These are phyloP conservation scores for Diutina neorugosa DNA, from an alignment of 1,139 yeast genomes.

Conservation along the genomic window DNA sequence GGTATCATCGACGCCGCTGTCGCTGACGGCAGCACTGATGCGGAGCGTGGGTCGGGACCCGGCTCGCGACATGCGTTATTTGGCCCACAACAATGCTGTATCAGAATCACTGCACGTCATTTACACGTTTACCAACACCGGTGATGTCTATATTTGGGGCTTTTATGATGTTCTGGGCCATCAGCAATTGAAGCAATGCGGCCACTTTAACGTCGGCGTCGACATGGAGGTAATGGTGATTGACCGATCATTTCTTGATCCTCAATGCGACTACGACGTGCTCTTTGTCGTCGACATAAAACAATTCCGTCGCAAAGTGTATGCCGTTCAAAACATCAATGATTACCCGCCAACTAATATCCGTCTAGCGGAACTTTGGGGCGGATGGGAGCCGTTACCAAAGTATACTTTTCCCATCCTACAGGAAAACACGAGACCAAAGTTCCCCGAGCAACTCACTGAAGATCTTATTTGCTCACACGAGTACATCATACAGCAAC, in stretches of 20 bases:
- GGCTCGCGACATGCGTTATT: not conserved
- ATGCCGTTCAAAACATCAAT: not conserved
- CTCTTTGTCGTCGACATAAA: not conserved
- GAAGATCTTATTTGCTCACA: not conserved
- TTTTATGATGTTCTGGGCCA: conserved; percentile 51
- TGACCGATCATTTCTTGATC: not conserved
- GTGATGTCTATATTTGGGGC: conserved; percentile 58
- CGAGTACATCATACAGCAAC: not conserved
- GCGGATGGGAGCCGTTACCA: not conserved
- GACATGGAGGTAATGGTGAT: not conserved
- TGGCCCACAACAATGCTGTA: not conserved
- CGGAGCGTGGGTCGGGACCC: not conserved
- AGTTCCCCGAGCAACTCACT: not conserved
- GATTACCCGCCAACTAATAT: not conserved
- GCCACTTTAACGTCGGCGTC: conserved; percentile 31
- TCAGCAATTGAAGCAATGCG: conserved; percentile 50
- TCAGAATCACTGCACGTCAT: conserved; percentile 25
- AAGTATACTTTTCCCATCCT: not conserved
- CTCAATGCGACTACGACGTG: not conserved
- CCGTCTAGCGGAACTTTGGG: not conserved
- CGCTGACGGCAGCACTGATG: not conserved
- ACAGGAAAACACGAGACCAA: not conserved
- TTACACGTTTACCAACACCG: conserved; percentile 49
- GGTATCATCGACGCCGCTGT: not conserved
- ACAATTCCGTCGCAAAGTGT: not conserved